Percentiles rank a stretch among this genome's conserved stretches.
phyloP scores from a whole-genome alignment of 1,284 basidiomycete genomes.

The Serendipita sp. region DNA sequence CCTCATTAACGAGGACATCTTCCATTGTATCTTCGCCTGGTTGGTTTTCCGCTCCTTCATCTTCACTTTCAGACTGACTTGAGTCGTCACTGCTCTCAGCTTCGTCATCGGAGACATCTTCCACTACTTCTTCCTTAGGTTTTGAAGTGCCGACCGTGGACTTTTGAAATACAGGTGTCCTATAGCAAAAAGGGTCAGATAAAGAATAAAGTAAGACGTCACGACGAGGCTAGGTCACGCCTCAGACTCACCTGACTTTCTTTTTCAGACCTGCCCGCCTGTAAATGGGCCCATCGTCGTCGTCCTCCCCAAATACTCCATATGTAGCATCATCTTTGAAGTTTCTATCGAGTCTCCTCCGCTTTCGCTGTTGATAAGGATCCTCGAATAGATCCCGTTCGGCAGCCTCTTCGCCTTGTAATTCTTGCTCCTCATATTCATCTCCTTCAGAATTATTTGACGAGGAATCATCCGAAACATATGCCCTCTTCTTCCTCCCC shows the following conservation, averaged over 20 bases:
- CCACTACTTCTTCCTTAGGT: slow-evolving; percentile 9
- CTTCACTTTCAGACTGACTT: slow-evolving; percentile 36
- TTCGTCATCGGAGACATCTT: not conserved
- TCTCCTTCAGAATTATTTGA: slow-evolving; percentile 6
- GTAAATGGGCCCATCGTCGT: slow-evolving; percentile 30
- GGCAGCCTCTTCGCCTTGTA: slow-evolving; percentile 55
- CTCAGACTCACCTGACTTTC: slow-evolving; percentile 33
- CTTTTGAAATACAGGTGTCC: slow-evolving; percentile 50
- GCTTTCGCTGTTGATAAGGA: slow-evolving; percentile 57
- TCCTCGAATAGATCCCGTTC: slow-evolving; percentile 71
- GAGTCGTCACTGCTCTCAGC: slow-evolving; percentile 11
- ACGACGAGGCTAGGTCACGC: not conserved
- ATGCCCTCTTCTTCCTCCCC: slow-evolving; percentile 11
- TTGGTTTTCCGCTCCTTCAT: slow-evolving; percentile 26
- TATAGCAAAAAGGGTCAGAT: slow-evolving; percentile 11
- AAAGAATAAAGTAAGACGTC: not conserved
- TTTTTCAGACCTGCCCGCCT: slow-evolving; percentile 19
- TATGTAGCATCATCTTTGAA: slow-evolving; percentile 69
- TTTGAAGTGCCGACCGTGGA: slow-evolving; percentile 10
- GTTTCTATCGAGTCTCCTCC: slow-evolving; percentile 32
- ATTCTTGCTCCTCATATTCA: slow-evolving; percentile 28
- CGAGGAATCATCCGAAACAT: not conserved
- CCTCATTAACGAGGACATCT: slow-evolving; percentile 22
- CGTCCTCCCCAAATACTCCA: slow-evolving; percentile 67
- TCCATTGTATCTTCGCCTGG: slow-evolving; percentile 28